These are phyloP conservation scores for Boletus subparvulus DNA, from an alignment of 768 basidiomycete species.

Conservation along the genomic window DNA sequence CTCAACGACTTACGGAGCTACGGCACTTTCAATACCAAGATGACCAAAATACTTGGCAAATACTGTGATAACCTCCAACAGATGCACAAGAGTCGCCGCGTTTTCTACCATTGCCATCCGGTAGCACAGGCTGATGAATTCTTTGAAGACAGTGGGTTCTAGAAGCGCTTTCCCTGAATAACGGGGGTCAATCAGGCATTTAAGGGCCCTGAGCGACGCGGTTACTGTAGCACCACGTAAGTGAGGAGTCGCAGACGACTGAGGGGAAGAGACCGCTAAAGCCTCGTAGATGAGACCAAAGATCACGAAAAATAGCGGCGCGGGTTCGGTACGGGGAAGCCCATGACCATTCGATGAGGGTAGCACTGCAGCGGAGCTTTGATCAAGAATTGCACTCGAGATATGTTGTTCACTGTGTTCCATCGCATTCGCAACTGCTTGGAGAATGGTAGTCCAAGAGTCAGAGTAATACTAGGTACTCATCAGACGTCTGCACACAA, in stretches of 20 bases:
- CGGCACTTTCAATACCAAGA: constrained; percentile 22
- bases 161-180: constrained; percentile 80
- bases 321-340: constrained; percentile 53
- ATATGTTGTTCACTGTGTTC: constrained; percentile 64
- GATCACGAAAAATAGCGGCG: constrained; percentile 81
- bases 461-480: constrained; percentile 75
- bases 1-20: constrained; percentile 18
- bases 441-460: constrained; percentile 79
- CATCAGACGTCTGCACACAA: background rate
- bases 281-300: constrained; percentile 96
- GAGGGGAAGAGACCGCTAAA: constrained; percentile 62
- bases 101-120: constrained; percentile 88
- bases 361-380: constrained; percentile 23
- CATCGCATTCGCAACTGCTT: constrained; percentile 84
- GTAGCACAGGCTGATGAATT: constrained; percentile 85
- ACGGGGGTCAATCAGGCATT: constrained; percentile 74
- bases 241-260: constrained; percentile 46
- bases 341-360: constrained; percentile 22
- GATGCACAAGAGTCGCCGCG: constrained; percentile 64
- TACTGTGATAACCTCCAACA: constrained; percentile 65
- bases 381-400: constrained; percentile 80
- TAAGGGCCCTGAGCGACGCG: constrained; percentile 73
- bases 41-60: constrained; percentile 48
- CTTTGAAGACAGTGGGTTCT: constrained; percentile 83
- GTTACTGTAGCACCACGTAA: constrained; percentile 49